phyloP scores from a whole-genome alignment of 805 yeast genomes.

The Wickerhamiella siamensis region DNA sequence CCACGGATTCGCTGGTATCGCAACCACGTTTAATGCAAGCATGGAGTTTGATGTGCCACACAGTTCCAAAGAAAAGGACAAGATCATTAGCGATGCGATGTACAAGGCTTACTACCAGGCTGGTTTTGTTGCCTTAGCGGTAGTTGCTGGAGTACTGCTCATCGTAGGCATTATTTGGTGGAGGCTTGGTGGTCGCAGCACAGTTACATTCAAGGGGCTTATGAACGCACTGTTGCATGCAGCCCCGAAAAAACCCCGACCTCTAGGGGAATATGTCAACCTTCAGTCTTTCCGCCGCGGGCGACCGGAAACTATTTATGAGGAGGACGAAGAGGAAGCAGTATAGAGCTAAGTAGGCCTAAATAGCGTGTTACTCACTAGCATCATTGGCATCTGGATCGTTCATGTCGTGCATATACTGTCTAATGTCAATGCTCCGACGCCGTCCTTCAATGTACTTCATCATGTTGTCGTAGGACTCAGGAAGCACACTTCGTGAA shows the following conservation, averaged over 20 bases:
- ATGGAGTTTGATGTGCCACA: slow-evolving; percentile 1
- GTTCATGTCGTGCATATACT: slow-evolving; percentile 11
- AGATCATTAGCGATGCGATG: slow-evolving; percentile 22
- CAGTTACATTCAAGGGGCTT: slow-evolving; percentile 9
- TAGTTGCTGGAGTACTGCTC: slow-evolving; percentile 20
- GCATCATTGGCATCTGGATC: neutral
- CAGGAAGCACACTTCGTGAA: slow-evolving; percentile 62
- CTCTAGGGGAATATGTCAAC: slow-evolving; percentile 11
- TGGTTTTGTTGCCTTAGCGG: slow-evolving; percentile 25
- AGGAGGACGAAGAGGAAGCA: slow-evolving; percentile 19
- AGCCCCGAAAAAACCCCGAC: slow-evolving; percentile 3
- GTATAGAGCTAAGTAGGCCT: slow-evolving; percentile 4
- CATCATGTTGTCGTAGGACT: slow-evolving; percentile 85
- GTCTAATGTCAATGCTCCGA: slow-evolving; percentile 70
- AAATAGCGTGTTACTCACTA: neutral
- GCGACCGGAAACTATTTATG: slow-evolving; percentile 15
- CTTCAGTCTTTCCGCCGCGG: slow-evolving; percentile 9
- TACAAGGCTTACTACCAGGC: slow-evolving; percentile 27
- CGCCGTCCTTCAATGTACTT: slow-evolving; percentile 80
- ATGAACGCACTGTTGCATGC: slow-evolving; percentile 15
- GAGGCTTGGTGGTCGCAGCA: slow-evolving; percentile 11
- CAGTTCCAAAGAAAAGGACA: slow-evolving; percentile 13
- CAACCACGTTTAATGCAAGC: neutral
- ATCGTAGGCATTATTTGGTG: slow-evolving; percentile 14
- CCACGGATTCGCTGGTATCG: slow-evolving; percentile 29